Evolutionary conservation across 768 basidiomycete genomes (phyloP).

Genomic region (Kwoniella europaea): DNA sequence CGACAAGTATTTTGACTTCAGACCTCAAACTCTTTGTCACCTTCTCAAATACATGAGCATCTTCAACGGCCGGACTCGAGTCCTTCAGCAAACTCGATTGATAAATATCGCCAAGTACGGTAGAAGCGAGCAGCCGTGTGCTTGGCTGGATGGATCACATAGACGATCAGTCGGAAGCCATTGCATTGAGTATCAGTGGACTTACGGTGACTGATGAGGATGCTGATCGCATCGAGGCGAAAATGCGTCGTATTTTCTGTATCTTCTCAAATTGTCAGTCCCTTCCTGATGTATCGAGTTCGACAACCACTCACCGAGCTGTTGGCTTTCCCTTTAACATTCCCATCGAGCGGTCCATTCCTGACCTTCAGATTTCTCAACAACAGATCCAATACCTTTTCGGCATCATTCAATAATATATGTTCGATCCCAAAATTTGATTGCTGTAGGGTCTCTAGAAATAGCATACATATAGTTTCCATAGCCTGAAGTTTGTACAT

Average conservation of each 20-base stretch:
- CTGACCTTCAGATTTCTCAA: conserved; percentile 16
- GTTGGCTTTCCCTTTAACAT: neutral
- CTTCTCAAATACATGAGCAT: neutral
- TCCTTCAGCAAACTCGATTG: neutral
- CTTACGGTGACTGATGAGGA: neutral
- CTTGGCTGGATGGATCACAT: conserved; percentile 11
- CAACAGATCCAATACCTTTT: conserved; percentile 21
- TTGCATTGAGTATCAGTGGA: neutral
- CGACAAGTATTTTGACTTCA: conserved; percentile 18
- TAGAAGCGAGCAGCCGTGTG: conserved; percentile 9
- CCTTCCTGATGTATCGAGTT: neutral
- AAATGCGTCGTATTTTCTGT: conserved; percentile 12
- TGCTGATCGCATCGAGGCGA: neutral
- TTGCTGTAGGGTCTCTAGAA: conserved; percentile 32
- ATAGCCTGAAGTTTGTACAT: conserved; percentile 31
- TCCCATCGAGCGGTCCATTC: conserved; percentile 21
- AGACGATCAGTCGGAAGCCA: neutral
- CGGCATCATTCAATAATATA: conserved; percentile 24
- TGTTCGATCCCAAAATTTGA: conserved; percentile 26
- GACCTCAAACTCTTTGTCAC: neutral
- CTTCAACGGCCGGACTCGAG: neutral
- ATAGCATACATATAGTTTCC: conserved; percentile 41
- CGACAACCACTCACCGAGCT: conserved; percentile 1
- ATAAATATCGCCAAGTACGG: conserved; percentile 1
- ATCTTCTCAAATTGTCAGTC: neutral